These are phyloP conservation scores for Geotrichum klebahnii DNA, from an alignment of 1,139 yeast genomes.

Conservation along the genomic window DNA sequence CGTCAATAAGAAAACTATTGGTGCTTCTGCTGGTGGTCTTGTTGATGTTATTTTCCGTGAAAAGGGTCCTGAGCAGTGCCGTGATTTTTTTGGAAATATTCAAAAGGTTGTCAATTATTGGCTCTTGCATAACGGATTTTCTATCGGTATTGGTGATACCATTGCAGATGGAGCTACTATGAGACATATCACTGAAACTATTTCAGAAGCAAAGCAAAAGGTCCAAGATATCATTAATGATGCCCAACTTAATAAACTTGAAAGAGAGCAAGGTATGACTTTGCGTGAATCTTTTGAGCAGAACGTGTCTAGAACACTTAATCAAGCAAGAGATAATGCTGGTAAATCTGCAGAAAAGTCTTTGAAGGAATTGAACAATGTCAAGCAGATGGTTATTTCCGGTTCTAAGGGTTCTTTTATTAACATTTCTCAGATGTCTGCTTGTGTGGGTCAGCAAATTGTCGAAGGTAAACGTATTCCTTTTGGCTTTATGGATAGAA, in stretches of 20 bases:
- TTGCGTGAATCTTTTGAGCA: slow-evolving; percentile 97
- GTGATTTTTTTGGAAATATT: slow-evolving; percentile 83
- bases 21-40: slow-evolving; percentile 97
- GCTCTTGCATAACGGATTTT: slow-evolving; percentile 94
- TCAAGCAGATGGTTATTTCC: slow-evolving; percentile 97
- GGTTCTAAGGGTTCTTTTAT: slow-evolving; percentile 99
- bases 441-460: slow-evolving; percentile 99
- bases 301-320: slow-evolving; percentile 88
- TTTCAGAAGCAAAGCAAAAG: slow-evolving; percentile 84
- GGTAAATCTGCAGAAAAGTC: slow-evolving; percentile 98
- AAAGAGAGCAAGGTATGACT: slow-evolving; percentile 99
- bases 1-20: slow-evolving; percentile 95
- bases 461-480: slow-evolving; percentile 99
- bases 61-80: slow-evolving; percentile 88
- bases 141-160: slow-evolving; percentile 99
- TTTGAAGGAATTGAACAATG: slow-evolving; percentile 88
- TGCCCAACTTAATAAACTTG: slow-evolving; percentile 82
- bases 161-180: slow-evolving; percentile 97
- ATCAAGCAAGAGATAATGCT: slow-evolving; percentile 98
- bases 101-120: slow-evolving; percentile 95
- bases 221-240: slow-evolving; percentile 89
- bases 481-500: slow-evolving; percentile 92
- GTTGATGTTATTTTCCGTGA: slow-evolving; percentile 97
- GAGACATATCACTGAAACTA: slow-evolving; percentile 87
- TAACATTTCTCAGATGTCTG: slow-evolving; percentile 98